These are phyloP conservation scores for Dryadomyces sulphureus DNA, from an alignment of 2,329 filamentous ascomycete genomes.

Conservation along the genomic window DNA sequence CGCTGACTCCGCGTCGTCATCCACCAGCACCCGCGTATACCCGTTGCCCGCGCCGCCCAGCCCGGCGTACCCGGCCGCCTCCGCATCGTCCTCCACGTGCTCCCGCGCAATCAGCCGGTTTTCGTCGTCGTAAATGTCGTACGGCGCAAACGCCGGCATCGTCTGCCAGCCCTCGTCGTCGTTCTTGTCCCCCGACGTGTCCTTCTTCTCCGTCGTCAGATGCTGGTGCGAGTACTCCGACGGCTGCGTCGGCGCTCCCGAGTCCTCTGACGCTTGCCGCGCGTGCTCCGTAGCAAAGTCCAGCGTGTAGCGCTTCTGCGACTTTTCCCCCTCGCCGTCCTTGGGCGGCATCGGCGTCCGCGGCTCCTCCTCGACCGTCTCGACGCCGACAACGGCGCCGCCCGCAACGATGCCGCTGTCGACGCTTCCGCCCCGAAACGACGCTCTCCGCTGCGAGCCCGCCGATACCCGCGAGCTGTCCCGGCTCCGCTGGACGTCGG, in stretches of 20 bases:
- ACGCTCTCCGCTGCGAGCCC: conserved; percentile 5
- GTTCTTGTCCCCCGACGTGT: conserved; percentile 35
- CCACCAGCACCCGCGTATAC: conserved; percentile 87
- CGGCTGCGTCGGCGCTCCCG: conserved; percentile 20
- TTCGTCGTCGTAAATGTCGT: conserved; percentile 92
- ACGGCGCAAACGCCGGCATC: conserved; percentile 86
- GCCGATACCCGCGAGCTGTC: conserved; percentile 9
- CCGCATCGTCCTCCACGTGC: conserved; percentile 53
- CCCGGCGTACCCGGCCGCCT: conserved; percentile 54
- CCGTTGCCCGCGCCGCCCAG: conserved; percentile 86
- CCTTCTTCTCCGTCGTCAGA: conserved; percentile 41
- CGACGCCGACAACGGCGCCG: not conserved
- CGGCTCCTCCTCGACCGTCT: conserved; percentile 11
- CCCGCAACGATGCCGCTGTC: not conserved
- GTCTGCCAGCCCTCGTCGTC: conserved; percentile 73
- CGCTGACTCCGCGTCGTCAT: conserved; percentile 85
- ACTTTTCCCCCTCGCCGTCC: not conserved
- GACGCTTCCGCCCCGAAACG: conserved; percentile 3
- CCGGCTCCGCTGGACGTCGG: conserved; percentile 5
- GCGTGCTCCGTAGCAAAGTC: conserved; percentile 17
- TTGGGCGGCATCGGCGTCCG: conserved; percentile 14
- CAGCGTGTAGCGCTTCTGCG: conserved; percentile 6
- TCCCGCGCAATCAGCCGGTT: conserved; percentile 76
- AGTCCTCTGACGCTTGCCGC: conserved; percentile 22
- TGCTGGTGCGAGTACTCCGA: conserved; percentile 92